Percentiles rank a stretch among this genome's conserved stretches.
Conservation (phyloP, 371 early-diverging fungal genomes). For the Vairimorpha ceranae region DNA sequence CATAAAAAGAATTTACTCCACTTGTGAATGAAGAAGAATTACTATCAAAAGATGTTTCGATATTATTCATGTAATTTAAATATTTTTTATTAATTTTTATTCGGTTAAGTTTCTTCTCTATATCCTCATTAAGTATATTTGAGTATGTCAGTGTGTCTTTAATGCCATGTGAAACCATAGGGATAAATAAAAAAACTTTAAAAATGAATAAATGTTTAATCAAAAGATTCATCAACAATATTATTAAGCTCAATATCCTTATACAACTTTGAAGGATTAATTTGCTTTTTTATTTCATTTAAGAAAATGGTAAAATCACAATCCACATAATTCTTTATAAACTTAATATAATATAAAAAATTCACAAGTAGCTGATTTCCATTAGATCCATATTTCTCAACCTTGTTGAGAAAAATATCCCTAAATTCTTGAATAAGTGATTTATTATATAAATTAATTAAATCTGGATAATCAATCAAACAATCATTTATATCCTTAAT, state of each 20-base stretch:
- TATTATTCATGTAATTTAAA: constrained; percentile 1
- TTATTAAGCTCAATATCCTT: not conserved
- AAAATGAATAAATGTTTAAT: no score
- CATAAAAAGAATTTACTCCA: not conserved
- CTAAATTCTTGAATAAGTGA: constrained; percentile 34
- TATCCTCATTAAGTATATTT: constrained; percentile 2
- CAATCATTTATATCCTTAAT: constrained; percentile 29
- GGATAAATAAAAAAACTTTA: no score
- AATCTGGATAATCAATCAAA: constrained; percentile 20
- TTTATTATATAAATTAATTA: constrained; percentile 29
- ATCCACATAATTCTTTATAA: not conserved
- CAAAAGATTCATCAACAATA: not conserved
- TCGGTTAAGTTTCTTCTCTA: not conserved
- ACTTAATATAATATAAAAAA: constrained; percentile 23
- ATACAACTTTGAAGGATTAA: not conserved
- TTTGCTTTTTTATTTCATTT: not conserved
- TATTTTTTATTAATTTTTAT: not conserved
- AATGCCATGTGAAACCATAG: not conserved
- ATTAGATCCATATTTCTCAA: constrained; percentile 30
- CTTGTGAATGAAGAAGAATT: not conserved
- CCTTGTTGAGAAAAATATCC: constrained; percentile 33
- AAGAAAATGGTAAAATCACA: constrained; percentile 21
- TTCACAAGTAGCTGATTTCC: constrained; percentile 48
- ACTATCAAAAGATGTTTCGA: constrained; percentile 7
- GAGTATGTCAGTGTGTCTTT: not conserved